Evolutionary conservation across 345 rosid species (phyloP).

Genomic region (Pseudoturritis turrita): DNA sequence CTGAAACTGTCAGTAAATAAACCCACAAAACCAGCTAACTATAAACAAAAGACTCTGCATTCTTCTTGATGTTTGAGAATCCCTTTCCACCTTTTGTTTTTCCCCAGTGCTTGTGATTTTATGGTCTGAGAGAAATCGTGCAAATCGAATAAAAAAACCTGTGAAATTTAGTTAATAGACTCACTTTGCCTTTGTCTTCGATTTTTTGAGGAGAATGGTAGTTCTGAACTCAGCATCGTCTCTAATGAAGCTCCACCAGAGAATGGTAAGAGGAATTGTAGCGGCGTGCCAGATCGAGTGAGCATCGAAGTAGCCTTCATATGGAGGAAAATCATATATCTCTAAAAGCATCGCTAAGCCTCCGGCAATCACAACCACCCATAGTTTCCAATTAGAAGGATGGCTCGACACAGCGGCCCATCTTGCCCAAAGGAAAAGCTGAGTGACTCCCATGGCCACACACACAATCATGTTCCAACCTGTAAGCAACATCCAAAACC

Average conservation of each 20-base stretch:
- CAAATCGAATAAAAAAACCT: background rate
- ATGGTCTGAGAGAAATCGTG: background rate
- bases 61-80: background rate
- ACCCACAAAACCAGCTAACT: conserved; percentile 9
- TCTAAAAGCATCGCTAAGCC: conserved; percentile 67
- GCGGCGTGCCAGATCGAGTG: conserved; percentile 74
- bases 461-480: conserved; percentile 73
- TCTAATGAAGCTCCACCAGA: conserved; percentile 78
- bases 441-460: conserved; percentile 48
- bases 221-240: conserved; percentile 61
- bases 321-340: conserved; percentile 73
- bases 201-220: conserved; percentile 38
- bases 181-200: conserved; percentile 35
- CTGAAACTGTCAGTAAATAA: conserved; percentile 8
- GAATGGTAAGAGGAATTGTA: conserved; percentile 51
- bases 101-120: background rate
- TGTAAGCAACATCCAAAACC: conserved; percentile 23
- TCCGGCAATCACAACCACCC: conserved; percentile 59
- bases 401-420: conserved; percentile 57
- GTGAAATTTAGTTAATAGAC: background rate
- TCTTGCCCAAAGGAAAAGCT: conserved; percentile 60
- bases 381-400: conserved; percentile 64
- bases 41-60: background rate
- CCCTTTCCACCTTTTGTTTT: background rate
- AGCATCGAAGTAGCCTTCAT: conserved; percentile 57